Base-by-base conservation (phyloP, 2,329 filamentous ascomycete species). In the Colletotrichum melonis region DNA sequence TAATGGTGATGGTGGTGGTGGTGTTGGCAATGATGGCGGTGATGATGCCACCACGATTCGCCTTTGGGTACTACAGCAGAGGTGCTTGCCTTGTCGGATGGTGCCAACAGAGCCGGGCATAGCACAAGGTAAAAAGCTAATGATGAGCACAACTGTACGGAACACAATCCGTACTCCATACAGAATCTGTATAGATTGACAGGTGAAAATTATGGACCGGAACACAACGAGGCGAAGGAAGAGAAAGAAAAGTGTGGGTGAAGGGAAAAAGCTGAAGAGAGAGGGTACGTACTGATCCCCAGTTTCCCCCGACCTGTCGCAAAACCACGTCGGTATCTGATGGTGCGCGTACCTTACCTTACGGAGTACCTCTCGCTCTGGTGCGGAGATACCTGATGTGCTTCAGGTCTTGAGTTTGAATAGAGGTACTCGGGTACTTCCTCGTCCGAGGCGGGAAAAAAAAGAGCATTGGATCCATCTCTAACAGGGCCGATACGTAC, bases 101-200 rank as follows among this genome's bases (percentile, higher is more conserved):
- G 52, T 63, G 46, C 62, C 30, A 38, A n/a, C n/a, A 54, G 28
- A 35, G 46, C 30, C 30, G 4, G 28, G 46, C n/a, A 32, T 24
- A 58, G 32, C 52, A 64, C 58, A 42, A 16, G 64, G 22, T 14
- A 62, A 28, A 67, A 60, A 62, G 52, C 69, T 67, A 62, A 68
- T 67, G 49, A 68, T 63, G 57, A 54, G 49, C 35, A 68, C 52
- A 68, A 57, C 63, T 26, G 58, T 28, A 46, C 24, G 24, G 58
- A 46, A 46, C n/a, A 12, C 58, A 16, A 46, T 24, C 35, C 58
- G 35, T 35, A 35, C 32, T 24, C 35, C 58, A 35, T 5, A 12
- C 32, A 35, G 32, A 16, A 46, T 24, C 35, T 35, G 58, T 35
- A 19, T 49, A 42, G 19, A 26, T 24, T 24, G 62, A 49, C 16